phyloP scores from a whole-genome alignment of 345 rosid species.

The Eucalyptus victrix region DNA sequence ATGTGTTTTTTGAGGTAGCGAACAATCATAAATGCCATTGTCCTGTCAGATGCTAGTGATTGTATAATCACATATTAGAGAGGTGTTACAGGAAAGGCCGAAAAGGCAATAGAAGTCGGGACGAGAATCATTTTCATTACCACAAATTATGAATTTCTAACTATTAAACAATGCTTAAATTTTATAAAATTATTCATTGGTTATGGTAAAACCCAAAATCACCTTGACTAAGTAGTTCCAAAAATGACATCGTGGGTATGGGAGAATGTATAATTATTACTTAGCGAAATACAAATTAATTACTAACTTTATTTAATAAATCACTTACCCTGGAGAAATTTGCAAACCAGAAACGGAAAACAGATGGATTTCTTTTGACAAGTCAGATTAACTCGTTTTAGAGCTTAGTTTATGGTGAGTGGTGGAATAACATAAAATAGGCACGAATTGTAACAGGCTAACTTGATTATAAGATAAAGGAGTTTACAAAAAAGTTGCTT shows the following conservation, averaged over 20 bases:
- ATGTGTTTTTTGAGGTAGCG: too few relatives aligned
- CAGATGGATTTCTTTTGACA: neutral
- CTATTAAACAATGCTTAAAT: too few relatives aligned
- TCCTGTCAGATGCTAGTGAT: too few relatives aligned
- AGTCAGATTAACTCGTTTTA: neutral
- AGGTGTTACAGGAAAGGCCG: too few relatives aligned
- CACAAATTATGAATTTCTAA: neutral
- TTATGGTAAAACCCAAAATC: neutral
- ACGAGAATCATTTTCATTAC: too few relatives aligned
- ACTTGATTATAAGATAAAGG: neutral
- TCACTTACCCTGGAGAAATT: too few relatives aligned
- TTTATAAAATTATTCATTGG: neutral
- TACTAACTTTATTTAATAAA: too few relatives aligned
- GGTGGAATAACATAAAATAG: too few relatives aligned
- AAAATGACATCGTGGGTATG: neutral
- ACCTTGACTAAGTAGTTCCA: neutral
- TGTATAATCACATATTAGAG: too few relatives aligned
- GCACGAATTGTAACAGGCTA: neutral
- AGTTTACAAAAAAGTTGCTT: neutral
- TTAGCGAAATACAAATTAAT: too few relatives aligned
- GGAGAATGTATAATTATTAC: neutral
- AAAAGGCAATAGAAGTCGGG: too few relatives aligned
- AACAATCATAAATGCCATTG: too few relatives aligned
- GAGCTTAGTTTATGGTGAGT: neutral
- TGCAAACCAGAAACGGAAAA: neutral